These are phyloP conservation scores for Funneliformis caledonium DNA, from an alignment of 371 early-diverging fungal species.

Conservation along the genomic window DNA sequence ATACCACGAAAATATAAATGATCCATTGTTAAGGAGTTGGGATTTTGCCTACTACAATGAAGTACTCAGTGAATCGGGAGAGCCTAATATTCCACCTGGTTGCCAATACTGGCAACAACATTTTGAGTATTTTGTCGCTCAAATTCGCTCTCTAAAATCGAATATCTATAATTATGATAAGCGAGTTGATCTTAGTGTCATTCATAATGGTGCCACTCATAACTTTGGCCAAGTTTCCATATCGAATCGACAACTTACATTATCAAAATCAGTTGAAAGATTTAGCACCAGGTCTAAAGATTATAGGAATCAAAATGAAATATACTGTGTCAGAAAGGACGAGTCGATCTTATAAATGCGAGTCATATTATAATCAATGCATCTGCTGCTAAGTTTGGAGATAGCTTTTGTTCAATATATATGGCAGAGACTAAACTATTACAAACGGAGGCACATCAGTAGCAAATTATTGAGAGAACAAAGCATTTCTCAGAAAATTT, in stretches of 20 bases:
- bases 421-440: neutral
- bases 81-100: constrained; percentile 1
- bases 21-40: neutral
- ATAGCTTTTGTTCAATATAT: neutral
- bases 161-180: neutral
- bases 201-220: constrained; percentile 19
- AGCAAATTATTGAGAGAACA: constrained; percentile 42
- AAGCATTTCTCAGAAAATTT: constrained; percentile 31
- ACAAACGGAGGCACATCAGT: constrained; percentile 42
- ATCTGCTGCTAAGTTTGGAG: neutral
- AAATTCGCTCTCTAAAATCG: constrained; percentile 10
- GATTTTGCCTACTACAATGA: constrained; percentile 9
- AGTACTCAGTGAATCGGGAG: neutral
- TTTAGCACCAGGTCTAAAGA: constrained; percentile 5
- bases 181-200: neutral
- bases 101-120: constrained; percentile 27
- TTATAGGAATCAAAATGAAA: neutral
- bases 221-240: neutral
- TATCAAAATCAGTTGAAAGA: neutral
- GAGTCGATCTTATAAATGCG: neutral
- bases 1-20: neutral
- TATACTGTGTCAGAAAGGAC: neutral
- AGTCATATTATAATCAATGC: constrained; percentile 8
- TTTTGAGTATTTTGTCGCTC: constrained; percentile 23
- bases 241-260: neutral